phyloP scores from a whole-genome alignment of 768 basidiomycete species.

The Leccinum sublutescens region DNA sequence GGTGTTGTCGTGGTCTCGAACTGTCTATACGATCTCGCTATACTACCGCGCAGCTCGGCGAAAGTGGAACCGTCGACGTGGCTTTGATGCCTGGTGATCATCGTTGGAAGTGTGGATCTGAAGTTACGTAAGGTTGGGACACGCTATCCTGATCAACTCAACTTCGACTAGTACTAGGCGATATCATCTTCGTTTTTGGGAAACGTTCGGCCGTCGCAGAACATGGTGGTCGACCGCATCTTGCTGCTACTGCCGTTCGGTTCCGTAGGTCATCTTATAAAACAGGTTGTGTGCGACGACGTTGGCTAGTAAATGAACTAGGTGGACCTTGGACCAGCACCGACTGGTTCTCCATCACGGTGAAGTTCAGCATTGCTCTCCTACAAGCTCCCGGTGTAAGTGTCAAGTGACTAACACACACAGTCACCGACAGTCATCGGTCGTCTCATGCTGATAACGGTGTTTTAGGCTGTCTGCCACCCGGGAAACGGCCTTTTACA shows the following conservation, averaged over 20 bases:
- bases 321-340: conserved; percentile 32
- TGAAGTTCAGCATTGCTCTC: conserved; percentile 25
- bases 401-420: not conserved
- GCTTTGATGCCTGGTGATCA: conserved; percentile 1
- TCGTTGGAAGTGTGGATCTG: no score
- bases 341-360: conserved; percentile 48
- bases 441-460: not conserved
- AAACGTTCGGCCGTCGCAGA: conserved; percentile 16
- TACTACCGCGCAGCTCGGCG: conserved; percentile 19
- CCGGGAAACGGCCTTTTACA: conserved; percentile 26
- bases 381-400: conserved; percentile 25
- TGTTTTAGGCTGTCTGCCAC: conserved; percentile 30
- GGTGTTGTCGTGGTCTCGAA: conserved; percentile 19
- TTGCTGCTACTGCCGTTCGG: conserved; percentile 15
- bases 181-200: no score
- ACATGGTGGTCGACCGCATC: conserved; percentile 15
- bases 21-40: conserved; percentile 15
- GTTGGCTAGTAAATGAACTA: conserved; percentile 41
- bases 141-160: no score
- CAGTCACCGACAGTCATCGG: not conserved
- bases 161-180: no score
- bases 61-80: not conserved
- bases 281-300: conserved; percentile 34
- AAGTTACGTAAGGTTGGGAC: no score
- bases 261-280: conserved; percentile 6